phyloP scores from a whole-genome alignment of 140 eudicot species.

The Artemisia princeps region DNA sequence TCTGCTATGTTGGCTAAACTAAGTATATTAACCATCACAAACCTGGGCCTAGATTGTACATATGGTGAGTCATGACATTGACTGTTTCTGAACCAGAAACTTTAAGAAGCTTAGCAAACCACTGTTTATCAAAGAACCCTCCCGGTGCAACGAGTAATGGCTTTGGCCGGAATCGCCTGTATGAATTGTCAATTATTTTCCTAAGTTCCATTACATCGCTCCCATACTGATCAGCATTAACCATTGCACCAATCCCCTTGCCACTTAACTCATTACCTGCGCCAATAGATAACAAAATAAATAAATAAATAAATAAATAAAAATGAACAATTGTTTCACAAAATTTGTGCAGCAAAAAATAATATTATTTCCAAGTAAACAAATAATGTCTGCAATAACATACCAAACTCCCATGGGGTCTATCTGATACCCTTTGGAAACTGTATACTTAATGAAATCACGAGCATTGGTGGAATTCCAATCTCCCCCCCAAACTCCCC shows the following conservation, averaged over 20 bases:
- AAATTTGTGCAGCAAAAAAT: conserved; percentile 1
- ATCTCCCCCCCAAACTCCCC: conserved; percentile 57
- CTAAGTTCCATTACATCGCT: conserved; percentile 57
- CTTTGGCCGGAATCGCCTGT: conserved; percentile 35
- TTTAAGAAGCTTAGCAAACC: conserved; percentile 65
- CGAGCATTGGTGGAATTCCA: conserved; percentile 71
- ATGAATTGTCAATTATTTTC: conserved; percentile 46
- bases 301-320: too few relatives aligned
- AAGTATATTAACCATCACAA: conserved; percentile 13
- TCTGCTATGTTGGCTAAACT: neutral
- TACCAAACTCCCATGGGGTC: conserved; percentile 98
- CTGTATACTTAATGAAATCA: conserved; percentile 69
- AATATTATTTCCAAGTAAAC: neutral
- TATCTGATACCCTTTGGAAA: conserved; percentile 76
- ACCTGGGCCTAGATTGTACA: conserved; percentile 91
- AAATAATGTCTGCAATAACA: conserved; percentile 18
- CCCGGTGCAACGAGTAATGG: conserved; percentile 83
- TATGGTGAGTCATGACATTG: conserved; percentile 68
- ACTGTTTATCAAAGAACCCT: conserved; percentile 71
- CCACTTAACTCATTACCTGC: conserved; percentile 93
- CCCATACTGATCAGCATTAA: conserved; percentile 63
- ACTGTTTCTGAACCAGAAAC: conserved; percentile 60
- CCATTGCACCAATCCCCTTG: conserved; percentile 75
- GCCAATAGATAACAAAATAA: neutral
- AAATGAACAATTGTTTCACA: neutral